phyloP scores from a whole-genome alignment of 2,329 filamentous ascomycete species.

The Talaromyces sp. region DNA sequence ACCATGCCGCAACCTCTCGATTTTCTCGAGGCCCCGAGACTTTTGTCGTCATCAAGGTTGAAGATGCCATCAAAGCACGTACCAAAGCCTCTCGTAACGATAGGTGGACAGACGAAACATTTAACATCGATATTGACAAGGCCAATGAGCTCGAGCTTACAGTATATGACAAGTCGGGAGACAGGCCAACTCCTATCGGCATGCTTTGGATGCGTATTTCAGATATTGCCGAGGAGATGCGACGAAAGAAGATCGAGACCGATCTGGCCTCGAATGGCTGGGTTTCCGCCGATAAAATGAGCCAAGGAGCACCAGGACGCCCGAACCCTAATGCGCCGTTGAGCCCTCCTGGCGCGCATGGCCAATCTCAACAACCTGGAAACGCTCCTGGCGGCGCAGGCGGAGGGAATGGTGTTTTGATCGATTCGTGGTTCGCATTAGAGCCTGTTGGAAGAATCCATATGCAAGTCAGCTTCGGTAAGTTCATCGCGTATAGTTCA shows the following conservation, averaged over 20 bases:
- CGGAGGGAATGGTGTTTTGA: slow-evolving; percentile 39
- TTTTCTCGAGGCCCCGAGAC: slow-evolving; percentile 92
- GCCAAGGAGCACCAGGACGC: slow-evolving; percentile 55
- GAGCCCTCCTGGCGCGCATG: slow-evolving; percentile 23
- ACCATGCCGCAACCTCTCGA: slow-evolving; percentile 76
- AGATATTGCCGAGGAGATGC: slow-evolving; percentile 95
- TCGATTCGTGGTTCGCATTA: slow-evolving; percentile 95
- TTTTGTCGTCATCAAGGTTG: slow-evolving; percentile 93
- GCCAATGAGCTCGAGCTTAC: slow-evolving; percentile 98
- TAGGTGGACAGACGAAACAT: slow-evolving; percentile 85
- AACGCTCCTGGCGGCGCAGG: slow-evolving; percentile 11
- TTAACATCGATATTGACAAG: slow-evolving; percentile 93
- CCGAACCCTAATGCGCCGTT: slow-evolving; percentile 41
- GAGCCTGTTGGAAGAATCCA: slow-evolving; percentile 93
- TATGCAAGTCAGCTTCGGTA: slow-evolving; percentile 79
- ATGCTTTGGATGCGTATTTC: slow-evolving; percentile 96
- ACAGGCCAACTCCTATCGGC: slow-evolving; percentile 86
- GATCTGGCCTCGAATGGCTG: slow-evolving; percentile 93
- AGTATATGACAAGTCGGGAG: slow-evolving; percentile 91
- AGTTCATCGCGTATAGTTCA: slow-evolving; percentile 22
- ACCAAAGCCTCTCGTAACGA: slow-evolving; percentile 83
- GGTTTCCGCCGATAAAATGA: slow-evolving; percentile 97
- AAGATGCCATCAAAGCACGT: slow-evolving; percentile 84
- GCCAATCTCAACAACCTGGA: slow-evolving; percentile 23
- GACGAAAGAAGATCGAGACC: slow-evolving; percentile 92